These are phyloP conservation scores for Ceraceosorus guamensis DNA, from an alignment of 1,284 basidiomycete genomes.

Conservation along the genomic window DNA sequence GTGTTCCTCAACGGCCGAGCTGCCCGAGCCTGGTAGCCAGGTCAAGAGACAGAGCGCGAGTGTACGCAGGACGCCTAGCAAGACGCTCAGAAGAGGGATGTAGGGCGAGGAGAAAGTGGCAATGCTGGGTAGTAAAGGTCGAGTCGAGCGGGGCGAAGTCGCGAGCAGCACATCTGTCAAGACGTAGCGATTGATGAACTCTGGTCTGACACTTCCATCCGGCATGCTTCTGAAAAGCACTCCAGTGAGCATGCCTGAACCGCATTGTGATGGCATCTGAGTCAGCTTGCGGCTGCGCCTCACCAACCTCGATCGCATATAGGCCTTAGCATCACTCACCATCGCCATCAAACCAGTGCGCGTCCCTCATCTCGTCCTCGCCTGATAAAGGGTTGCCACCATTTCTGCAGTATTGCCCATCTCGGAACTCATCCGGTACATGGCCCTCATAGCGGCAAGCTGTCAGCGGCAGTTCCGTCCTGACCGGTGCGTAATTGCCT, in stretches of 20 bases:
- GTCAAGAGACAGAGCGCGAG: conserved; percentile 20
- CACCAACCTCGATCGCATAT: not conserved
- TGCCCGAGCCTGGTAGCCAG: conserved; percentile 42
- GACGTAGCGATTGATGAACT: conserved; percentile 49
- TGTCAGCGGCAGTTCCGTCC: conserved; percentile 40
- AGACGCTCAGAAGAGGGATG: conserved; percentile 47
- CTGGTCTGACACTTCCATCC: conserved; percentile 27
- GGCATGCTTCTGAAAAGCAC: conserved; percentile 49
- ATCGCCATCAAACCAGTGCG: conserved; percentile 46
- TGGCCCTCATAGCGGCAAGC: conserved; percentile 32
- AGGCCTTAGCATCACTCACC: conserved; percentile 4
- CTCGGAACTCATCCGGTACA: conserved; percentile 44
- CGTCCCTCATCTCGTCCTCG: conserved; percentile 32
- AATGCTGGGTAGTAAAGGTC: conserved; percentile 52
- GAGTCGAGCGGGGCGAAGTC: conserved; percentile 25
- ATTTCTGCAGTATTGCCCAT: conserved; percentile 52
- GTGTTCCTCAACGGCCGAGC: no score
- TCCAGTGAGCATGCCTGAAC: conserved; percentile 54
- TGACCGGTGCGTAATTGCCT: conserved; percentile 48
- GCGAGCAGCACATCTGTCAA: conserved; percentile 48
- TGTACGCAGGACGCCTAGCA: conserved; percentile 50
- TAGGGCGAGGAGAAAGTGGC: conserved; percentile 53
- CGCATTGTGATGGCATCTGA: conserved; percentile 8
- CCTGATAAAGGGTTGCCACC: conserved; percentile 51
- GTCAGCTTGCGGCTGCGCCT: no score